Evolutionary conservation across 2,329 filamentous ascomycete species (phyloP), one percentile per base, ranked within the genome.

Genomic region (Trichoderma atroviride): DNA sequence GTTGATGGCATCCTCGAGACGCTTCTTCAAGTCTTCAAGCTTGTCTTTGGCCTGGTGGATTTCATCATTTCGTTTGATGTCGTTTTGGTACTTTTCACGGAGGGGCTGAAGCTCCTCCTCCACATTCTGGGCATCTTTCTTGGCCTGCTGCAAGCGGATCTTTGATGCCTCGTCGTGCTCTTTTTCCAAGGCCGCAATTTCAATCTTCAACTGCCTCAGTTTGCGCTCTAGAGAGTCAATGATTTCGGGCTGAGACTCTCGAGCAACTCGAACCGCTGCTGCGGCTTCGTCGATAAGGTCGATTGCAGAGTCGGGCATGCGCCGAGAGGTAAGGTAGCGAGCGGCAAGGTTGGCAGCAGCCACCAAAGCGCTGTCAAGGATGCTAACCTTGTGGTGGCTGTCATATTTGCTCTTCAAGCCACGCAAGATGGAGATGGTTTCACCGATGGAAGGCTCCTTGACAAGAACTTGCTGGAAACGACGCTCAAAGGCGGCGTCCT

Each of bases 401-500:
- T 99, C 96, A 82, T 98, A 99, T 79, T 94, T 93, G 80, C 98
- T 95, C 84, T 98, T 99, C 72, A 99, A 84, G 78, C 96, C 96
- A 85, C 96, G 93, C n/a, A 99, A 90, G 76, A 99, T 99, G 27
- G 96, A 99, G 72, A 99, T 89, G 16, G 96, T 98, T 82, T 99
- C 96, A 1, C 88, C 81, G 60, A 98, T 90, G 6, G 89, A 86
- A 2, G 96, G 96, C 79, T 99, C 96, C 83, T 97, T 97, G 79
- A 98, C 95, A 56, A 99, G 82, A 50, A 99, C 96, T 81, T 99
- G 96, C 80, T 99, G 96, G 87, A 99, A 99, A 80, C 96, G 92
- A 81, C 96, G 93, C 82, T 99, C 96, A 79, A 99, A 99, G 58
- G 96, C 96, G 57, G 93, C 92, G 76, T 99, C 96, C 82, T 99